Conservation (phyloP, 139 green algal species). For the Chlamydomonas schloesseri region DNA sequence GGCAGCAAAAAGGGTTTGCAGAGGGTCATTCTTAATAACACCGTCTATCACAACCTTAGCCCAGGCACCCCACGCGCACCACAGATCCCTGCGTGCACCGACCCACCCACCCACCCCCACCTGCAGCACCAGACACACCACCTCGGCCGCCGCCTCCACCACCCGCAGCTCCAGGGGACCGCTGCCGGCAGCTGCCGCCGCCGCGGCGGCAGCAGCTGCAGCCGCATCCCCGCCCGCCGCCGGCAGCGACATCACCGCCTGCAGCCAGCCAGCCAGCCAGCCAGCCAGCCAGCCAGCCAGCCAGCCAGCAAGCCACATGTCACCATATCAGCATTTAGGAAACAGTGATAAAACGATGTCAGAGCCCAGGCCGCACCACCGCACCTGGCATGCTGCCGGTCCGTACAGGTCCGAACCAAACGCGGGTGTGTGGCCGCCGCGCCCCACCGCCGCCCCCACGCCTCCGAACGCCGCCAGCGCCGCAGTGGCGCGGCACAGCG, state of each 20-base stretch:
- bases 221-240: neutral
- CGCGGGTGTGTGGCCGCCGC: neutral
- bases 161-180: neutral
- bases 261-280: no score
- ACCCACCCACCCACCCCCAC: neutral
- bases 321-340: no score
- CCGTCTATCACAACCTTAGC: no score
- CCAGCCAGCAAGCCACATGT: no score
- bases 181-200: neutral
- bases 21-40: no score
- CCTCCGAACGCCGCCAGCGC: neutral
- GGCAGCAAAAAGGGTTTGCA: no score
- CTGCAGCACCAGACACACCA: slow-evolving; percentile 26
- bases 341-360: no score
- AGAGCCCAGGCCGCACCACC: no score
- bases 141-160: slow-evolving; percentile 19
- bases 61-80: no score
- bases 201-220: neutral
- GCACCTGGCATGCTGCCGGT: neutral
- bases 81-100: no score
- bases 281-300: no score
- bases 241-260: slow-evolving; percentile 1
- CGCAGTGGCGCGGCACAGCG: neutral
- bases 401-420: slow-evolving; percentile 28
- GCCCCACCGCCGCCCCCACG: neutral